These are phyloP conservation scores for Agaricus subrufescens DNA, from an alignment of 768 basidiomycete genomes.

Conservation along the genomic window DNA sequence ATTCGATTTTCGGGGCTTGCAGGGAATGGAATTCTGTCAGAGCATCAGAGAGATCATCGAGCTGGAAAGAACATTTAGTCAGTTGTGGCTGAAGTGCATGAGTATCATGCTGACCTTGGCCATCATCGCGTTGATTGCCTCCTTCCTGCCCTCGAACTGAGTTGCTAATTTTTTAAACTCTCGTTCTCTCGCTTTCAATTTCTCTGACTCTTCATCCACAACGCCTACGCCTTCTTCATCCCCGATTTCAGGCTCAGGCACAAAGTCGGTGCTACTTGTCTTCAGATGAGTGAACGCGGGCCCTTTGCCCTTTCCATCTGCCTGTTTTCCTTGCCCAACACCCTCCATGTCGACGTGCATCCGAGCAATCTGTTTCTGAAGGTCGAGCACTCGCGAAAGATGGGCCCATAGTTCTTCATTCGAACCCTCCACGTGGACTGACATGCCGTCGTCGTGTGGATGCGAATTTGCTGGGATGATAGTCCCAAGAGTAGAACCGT, in stretches of 20 bases:
- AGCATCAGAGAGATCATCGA: slow-evolving; percentile 5
- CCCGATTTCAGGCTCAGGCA: slow-evolving; percentile 28
- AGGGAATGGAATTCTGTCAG: slow-evolving; percentile 45
- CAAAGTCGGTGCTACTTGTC: slow-evolving; percentile 19
- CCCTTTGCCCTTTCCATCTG: slow-evolving; percentile 20
- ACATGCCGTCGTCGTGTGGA: not conserved
- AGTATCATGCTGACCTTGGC: slow-evolving; percentile 44
- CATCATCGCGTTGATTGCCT: slow-evolving; percentile 71
- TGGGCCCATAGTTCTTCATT: slow-evolving; percentile 59
- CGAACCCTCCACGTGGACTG: not conserved
- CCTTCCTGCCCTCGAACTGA: slow-evolving; percentile 66
- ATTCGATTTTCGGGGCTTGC: slow-evolving; percentile 40
- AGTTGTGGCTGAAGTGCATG: not conserved
- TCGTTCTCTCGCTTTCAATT: slow-evolving; percentile 51
- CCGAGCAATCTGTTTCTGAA: slow-evolving; percentile 67
- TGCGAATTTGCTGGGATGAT: not conserved
- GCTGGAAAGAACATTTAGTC: not conserved
- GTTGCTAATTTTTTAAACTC: slow-evolving; percentile 65
- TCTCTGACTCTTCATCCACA: slow-evolving; percentile 51
- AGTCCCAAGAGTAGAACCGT: slow-evolving; percentile 22
- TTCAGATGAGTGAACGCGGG: slow-evolving; percentile 5
- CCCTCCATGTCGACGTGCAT: slow-evolving; percentile 78
- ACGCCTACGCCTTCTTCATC: slow-evolving; percentile 49
- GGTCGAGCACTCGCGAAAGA: slow-evolving; percentile 61
- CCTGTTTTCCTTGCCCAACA: slow-evolving; percentile 36